phyloP scores from a whole-genome alignment of 2,329 filamentous ascomycete species.

The Fusarium ambrosium region DNA sequence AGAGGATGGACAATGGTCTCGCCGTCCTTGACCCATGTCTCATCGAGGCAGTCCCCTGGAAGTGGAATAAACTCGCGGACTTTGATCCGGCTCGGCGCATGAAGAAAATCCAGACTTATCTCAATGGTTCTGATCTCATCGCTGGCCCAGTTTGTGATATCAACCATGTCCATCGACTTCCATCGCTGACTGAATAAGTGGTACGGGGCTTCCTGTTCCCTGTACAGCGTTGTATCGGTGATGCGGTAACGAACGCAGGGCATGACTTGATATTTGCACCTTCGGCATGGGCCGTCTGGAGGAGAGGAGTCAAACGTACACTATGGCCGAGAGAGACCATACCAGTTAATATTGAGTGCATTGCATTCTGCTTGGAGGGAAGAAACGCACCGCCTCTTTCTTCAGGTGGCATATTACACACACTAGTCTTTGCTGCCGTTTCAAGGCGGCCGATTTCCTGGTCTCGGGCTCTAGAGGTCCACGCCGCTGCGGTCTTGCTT shows the following conservation, averaged over 20 bases:
- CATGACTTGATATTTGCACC: background rate
- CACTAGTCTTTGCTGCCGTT: background rate
- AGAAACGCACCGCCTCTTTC: background rate
- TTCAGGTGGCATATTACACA: background rate
- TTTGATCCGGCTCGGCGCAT: background rate
- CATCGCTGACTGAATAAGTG: slow-evolving; percentile 15
- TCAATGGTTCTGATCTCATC: slow-evolving; percentile 7
- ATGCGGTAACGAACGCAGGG: background rate
- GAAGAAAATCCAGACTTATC: background rate
- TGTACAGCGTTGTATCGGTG: background rate
- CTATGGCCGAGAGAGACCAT: background rate
- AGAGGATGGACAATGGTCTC: background rate
- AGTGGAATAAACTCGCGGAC: slow-evolving; percentile 2
- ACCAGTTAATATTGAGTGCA: background rate
- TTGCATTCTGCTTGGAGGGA: background rate
- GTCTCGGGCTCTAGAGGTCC: background rate
- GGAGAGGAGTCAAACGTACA: background rate
- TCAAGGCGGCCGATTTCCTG: background rate
- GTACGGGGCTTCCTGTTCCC: slow-evolving; percentile 11
- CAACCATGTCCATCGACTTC: slow-evolving; percentile 25
- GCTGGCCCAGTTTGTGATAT: slow-evolving; percentile 24
- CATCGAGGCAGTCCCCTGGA: slow-evolving; percentile 1
- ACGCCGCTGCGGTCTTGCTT: background rate
- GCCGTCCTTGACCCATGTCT: slow-evolving; percentile 1
- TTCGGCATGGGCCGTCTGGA: background rate